A percentile compares a stretch with the other conserved stretches of the same genome.
phyloP scores from a whole-genome alignment of 768 basidiomycete species.

The Lanmaoa rubissima region DNA sequence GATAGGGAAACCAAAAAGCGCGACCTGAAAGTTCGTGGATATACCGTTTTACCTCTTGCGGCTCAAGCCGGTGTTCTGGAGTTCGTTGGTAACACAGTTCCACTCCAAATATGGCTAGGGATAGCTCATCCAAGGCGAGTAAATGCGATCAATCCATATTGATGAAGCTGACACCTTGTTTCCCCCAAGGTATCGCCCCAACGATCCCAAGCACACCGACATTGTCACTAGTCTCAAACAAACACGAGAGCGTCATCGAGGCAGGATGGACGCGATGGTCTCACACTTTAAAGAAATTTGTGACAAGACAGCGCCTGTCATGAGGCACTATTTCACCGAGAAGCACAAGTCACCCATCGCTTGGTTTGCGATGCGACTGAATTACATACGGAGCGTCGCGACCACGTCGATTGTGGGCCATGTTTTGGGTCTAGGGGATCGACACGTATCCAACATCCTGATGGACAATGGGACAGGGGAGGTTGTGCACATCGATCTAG shows the following conservation, averaged over 20 bases:
- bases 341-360: constrained; percentile 81
- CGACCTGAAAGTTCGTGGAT: constrained; percentile 71
- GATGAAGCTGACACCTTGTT: not conserved
- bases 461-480: constrained; percentile 82
- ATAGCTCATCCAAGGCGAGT: constrained; percentile 61
- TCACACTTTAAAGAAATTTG: constrained; percentile 39
- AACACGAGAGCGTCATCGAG: constrained; percentile 33
- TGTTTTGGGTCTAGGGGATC: constrained; percentile 87
- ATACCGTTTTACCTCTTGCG: constrained; percentile 86
- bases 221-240: constrained; percentile 30
- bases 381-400: constrained; percentile 90
- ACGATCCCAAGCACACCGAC: constrained; percentile 43
- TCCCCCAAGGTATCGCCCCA: constrained; percentile 59
- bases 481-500: constrained; percentile 93
- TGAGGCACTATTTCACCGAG: constrained; percentile 94
- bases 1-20: constrained; percentile 79
- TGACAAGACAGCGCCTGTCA: constrained; percentile 69
- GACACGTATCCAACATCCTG: constrained; percentile 90
- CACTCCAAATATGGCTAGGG: constrained; percentile 61
- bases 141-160: not conserved
- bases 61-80: constrained; percentile 82
- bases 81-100: constrained; percentile 78
- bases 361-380: constrained; percentile 90
- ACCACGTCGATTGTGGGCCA: constrained; percentile 94
- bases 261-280: constrained; percentile 31